Evolutionary conservation across 768 basidiomycete genomes (phyloP), one percentile per base, ranked within the genome.

Genomic region (Tricholomella constricta): DNA sequence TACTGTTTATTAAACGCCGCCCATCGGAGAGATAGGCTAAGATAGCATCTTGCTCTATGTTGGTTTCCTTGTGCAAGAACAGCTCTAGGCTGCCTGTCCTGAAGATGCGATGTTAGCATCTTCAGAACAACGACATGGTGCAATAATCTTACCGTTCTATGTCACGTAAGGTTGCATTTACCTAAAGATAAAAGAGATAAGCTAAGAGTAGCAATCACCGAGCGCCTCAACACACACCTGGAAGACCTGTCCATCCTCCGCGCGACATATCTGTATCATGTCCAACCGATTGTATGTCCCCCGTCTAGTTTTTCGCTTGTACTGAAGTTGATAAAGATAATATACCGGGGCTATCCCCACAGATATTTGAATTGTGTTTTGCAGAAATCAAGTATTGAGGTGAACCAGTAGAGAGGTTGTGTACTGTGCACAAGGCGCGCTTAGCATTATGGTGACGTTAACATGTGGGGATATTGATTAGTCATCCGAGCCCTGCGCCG

Each of bases 11-110:
- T 19, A 93, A 70, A 46, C 91, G 81, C 38, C 83, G 78, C 3
- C 91, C 91, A 65, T 93, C 90, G 5, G 91, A 83, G 26, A 91
- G 77, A 68, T 90, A 94, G 2, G 88, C 88, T 27, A 93, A 72
- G 9, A 88, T 77, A 20, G 82, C 81, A 41, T 87, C 84, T 58
- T 82, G 79, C 44, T 86, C 83, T 15, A 91, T 74, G 7, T 86
- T 86, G 38, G 83, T 86, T 62, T 91, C 84, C 63, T 86, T 80
- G 37, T 84, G 79, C 8, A 94, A 65, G 57, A 91, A 90, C 8
- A 71, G 54, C 60, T 92, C 89, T n/a, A 94, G 74, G 60, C 77
- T 85, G 34, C 82, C 84, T 29, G 71, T 74, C 59, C 89, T 92
- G 48, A 6, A 9, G 35, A 19, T 32, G 26, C 14, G 36, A 63